Evolutionary conservation across 2,329 filamentous ascomycete genomes (phyloP).

Genomic region (Myriosclerotinia scirpicola): DNA sequence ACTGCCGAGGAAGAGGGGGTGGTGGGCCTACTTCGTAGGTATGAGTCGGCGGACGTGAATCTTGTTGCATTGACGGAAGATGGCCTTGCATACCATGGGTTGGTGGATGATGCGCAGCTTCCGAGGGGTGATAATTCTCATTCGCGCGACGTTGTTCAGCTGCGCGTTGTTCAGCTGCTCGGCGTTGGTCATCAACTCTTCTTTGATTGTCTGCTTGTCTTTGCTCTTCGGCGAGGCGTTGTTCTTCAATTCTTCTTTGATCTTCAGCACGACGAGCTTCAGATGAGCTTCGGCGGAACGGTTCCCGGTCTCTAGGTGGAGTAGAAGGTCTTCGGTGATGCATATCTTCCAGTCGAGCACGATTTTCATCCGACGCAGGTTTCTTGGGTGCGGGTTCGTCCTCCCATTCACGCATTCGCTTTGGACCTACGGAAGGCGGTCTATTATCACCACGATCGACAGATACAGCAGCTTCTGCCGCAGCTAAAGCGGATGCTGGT

Average conservation of each 20-base stretch:
- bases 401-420: conserved; percentile 91
- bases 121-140: conserved; percentile 86
- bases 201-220: conserved; percentile 44
- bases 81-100: conserved; percentile 56
- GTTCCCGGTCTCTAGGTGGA: conserved; percentile 58
- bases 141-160: conserved; percentile 68
- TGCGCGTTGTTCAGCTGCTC: conserved; percentile 55
- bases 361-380: conserved; percentile 81
- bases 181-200: conserved; percentile 56
- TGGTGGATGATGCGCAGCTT: conserved; percentile 82
- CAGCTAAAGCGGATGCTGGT: conserved; percentile 63
- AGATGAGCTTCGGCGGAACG: conserved; percentile 75
- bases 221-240: conserved; percentile 38
- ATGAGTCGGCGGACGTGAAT: conserved; percentile 48
- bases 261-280: conserved; percentile 62
- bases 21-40: conserved; percentile 48
- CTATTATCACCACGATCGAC: conserved; percentile 66
- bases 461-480: conserved; percentile 66
- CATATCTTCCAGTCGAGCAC: conserved; percentile 82
- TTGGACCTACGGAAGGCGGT: conserved; percentile 76
- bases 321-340: conserved; percentile 77
- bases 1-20: conserved; percentile 39
- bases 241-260: conserved; percentile 67
- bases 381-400: conserved; percentile 77
- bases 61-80: conserved; percentile 64